Evolutionary conservation across 2,329 filamentous ascomycete species (phyloP).

Genomic region (Penicillium hesseltinei): DNA sequence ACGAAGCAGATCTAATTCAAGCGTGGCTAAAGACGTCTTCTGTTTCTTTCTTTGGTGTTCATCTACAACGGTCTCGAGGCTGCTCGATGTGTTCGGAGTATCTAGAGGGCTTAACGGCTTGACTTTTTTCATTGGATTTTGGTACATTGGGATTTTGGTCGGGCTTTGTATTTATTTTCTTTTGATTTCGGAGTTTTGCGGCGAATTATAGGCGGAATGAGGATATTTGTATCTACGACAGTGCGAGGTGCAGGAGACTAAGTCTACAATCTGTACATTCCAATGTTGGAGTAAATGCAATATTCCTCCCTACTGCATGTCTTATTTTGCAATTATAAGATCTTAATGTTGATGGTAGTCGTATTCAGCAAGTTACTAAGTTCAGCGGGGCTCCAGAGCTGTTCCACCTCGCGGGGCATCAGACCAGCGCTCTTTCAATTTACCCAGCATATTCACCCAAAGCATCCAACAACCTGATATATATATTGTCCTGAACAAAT

Average conservation of each 20-base stretch:
- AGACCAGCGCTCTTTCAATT: background rate
- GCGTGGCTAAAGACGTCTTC: conserved; percentile 9
- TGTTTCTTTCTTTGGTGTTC: conserved; percentile 2
- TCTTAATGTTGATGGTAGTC: background rate
- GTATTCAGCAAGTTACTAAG: background rate
- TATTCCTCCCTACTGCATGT: background rate
- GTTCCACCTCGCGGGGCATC: conserved; percentile 4
- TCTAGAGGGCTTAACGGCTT: background rate
- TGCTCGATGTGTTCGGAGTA: background rate
- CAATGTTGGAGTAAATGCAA: conserved; percentile 3
- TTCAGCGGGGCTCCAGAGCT: background rate
- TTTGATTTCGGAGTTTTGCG: background rate
- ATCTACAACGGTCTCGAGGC: background rate
- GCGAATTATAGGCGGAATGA: background rate
- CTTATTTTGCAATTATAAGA: background rate
- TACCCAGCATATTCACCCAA: background rate
- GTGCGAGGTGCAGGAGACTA: background rate
- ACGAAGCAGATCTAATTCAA: background rate
- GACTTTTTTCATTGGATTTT: background rate
- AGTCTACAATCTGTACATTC: conserved; percentile 4
- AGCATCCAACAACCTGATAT: background rate
- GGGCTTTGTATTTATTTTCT: background rate
- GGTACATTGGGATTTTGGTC: background rate
- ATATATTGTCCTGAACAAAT: background rate
- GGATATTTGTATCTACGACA: conserved; percentile 5